Percentiles rank a stretch among this genome's conserved stretches.
Conservation (phyloP, 306 rosid genomes). For the Pachyrhizus erosus region DNA sequence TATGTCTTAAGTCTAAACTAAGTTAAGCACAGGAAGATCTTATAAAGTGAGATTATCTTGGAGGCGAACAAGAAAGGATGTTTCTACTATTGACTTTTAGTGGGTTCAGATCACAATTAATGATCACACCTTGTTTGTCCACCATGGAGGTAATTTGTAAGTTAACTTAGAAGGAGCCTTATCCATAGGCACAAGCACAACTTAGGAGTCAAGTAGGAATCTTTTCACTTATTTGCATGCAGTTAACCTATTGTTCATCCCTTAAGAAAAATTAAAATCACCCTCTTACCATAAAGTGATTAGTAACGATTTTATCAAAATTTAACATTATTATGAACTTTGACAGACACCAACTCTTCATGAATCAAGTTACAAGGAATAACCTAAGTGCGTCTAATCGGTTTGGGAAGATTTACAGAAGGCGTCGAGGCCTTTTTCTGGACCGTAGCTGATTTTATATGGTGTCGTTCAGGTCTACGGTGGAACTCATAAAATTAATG, state of each 20-base stretch:
- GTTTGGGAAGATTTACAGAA: slow-evolving; percentile 54
- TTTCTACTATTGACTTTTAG: neutral
- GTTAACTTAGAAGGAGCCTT: slow-evolving; percentile 3
- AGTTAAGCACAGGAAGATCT: neutral
- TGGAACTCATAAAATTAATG: neutral
- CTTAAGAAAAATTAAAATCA: neutral
- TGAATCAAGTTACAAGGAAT: slow-evolving; percentile 46
- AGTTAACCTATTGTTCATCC: neutral
- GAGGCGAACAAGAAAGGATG: slow-evolving; percentile 28
- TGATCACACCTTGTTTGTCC: neutral
- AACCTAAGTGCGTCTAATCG: slow-evolving; percentile 8
- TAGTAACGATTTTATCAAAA: neutral
- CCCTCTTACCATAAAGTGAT: slow-evolving; percentile 2
- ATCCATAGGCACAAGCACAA: neutral
- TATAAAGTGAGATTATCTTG: slow-evolving; percentile 3
- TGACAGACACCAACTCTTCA: slow-evolving; percentile 67
- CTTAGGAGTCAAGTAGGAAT: slow-evolving; percentile 5
- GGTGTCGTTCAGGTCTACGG: neutral
- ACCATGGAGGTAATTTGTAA: slow-evolving; percentile 6
- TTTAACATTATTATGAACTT: slow-evolving; percentile 29
- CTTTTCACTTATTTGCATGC: slow-evolving; percentile 11
- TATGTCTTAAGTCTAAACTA: slow-evolving; percentile 17
- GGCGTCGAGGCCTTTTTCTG: slow-evolving; percentile 36
- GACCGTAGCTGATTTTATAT: slow-evolving; percentile 26
- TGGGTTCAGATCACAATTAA: slow-evolving; percentile 29